Base-by-base conservation (phyloP, 2,329 filamentous ascomycete species). In the Pseudocercospora macadamiae region DNA sequence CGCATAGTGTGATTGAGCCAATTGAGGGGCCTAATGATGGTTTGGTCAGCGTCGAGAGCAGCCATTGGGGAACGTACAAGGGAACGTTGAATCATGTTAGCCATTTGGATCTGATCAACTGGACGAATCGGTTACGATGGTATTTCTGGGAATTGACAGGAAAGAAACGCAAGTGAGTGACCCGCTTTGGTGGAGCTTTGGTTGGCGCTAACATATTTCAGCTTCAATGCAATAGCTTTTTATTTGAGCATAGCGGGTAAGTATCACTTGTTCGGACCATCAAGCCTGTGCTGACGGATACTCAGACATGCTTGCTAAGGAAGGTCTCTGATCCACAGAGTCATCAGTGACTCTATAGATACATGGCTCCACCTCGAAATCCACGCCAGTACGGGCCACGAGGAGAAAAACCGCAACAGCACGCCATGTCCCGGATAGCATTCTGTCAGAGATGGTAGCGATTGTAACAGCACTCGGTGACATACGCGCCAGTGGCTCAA, bases 31-130 rank as follows among this genome's bases (percentile, higher is more conserved):
- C 82, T 8, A 88, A 88, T 66, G 85, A 88, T 68, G 85, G 85
- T 0, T 75, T 88, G 19, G 85, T 88, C 34, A 91, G 83, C 63
- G 84, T 87, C 32, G 71, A 76, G 3, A 86, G 83, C 60, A 83
- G 82, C 65, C 77, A 75, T 60, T 88, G 85, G 85, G 85, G 85
- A 30, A 77, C 78, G 8, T 88, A 88, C 65, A 84, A 86, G 68
- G 85, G 85, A 25, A 88, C 85, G 1, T 68, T 88, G 51, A 76
- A 85, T n/a, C 82, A 82, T 3, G 85, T 87, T 58, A 86, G 82
- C 69, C 85, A 88, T 73, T 70, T 88, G 47, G 85, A 88, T 65
- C 69, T 87, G 61, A 88, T 88, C 71, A 88, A 88, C 65, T 88
- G 85, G 85, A 85, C 83, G 25, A 87, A 86, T 63, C 76, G 84